A percentile compares a stretch with the other conserved stretches of the same genome.
Conservation (phyloP, 2,329 filamentous ascomycete genomes). For the Fusarium devonianum region DNA sequence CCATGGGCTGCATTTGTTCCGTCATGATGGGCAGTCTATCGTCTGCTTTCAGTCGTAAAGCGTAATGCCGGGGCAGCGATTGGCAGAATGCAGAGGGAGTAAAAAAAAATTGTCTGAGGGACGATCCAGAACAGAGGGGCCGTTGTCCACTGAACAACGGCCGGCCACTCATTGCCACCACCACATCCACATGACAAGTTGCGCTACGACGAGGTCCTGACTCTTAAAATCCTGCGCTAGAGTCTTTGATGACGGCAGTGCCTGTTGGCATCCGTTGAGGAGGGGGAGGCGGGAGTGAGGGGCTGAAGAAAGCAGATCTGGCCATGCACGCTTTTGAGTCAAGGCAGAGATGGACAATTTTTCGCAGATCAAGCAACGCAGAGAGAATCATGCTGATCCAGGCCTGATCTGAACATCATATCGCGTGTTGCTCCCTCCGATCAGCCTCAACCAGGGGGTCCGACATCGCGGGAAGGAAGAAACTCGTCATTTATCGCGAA, state of each 20-base stretch:
- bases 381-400: background rate
- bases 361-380: too few relatives aligned
- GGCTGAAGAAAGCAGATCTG: slow-evolving; percentile 12
- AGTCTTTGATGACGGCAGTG: slow-evolving; percentile 38
- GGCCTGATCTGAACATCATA: too few relatives aligned
- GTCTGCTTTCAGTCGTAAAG: slow-evolving; percentile 1
- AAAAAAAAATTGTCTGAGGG: slow-evolving; percentile 20
- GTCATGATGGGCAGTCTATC: background rate
- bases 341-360: background rate
- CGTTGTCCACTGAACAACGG: slow-evolving; percentile 25
- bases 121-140: slow-evolving; percentile 29
- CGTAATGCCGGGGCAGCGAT: slow-evolving; percentile 35
- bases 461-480: background rate
- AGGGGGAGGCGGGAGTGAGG: slow-evolving; percentile 19
- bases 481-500: slow-evolving; percentile 2
- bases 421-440: too few relatives aligned
- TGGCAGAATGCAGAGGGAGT: slow-evolving; percentile 22
- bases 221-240: slow-evolving; percentile 40
- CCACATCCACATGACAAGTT: slow-evolving; percentile 17
- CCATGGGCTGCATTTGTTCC: background rate
- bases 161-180: too few relatives aligned
- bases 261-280: slow-evolving; percentile 19
- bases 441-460: too few relatives aligned
- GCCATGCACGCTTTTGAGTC: background rate
- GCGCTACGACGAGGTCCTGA: slow-evolving; percentile 26